Conservation (phyloP, 2,329 filamentous ascomycete species). For the Xylariaceae sp. region DNA sequence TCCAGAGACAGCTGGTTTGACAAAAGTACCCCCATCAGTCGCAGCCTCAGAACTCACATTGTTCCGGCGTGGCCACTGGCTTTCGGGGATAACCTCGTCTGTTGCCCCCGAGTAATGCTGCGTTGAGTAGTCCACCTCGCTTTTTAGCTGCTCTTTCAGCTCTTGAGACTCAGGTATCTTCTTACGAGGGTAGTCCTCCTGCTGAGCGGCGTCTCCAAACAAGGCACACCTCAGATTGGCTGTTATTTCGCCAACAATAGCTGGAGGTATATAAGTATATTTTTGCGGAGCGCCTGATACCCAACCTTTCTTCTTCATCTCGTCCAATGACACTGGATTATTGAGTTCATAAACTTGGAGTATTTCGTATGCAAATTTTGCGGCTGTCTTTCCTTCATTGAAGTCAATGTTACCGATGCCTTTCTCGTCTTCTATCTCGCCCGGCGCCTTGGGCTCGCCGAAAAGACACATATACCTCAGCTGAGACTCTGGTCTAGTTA, state of each 20-base stretch:
- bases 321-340: conserved; percentile 49
- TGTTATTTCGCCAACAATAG: conserved; percentile 53
- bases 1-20: conserved; percentile 22
- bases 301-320: conserved; percentile 55
- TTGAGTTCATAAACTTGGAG: conserved; percentile 59
- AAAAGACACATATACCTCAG: conserved; percentile 59
- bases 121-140: conserved; percentile 42
- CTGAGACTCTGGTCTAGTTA: conserved; percentile 42
- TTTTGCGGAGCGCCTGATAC: conserved; percentile 46
- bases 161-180: conserved; percentile 46
- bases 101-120: conserved; percentile 27
- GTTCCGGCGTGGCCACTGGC: conserved; percentile 27
- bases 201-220: conserved; percentile 36
- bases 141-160: conserved; percentile 48
- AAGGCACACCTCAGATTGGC: conserved; percentile 54
- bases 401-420: conserved; percentile 52
- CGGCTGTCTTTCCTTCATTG: conserved; percentile 38
- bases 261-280: conserved; percentile 53
- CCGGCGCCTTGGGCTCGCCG: conserved; percentile 43
- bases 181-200: conserved; percentile 8
- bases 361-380: conserved; percentile 50
- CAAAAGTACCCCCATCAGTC: conserved; percentile 11
- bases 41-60: conserved; percentile 7
- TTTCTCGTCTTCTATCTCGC: conserved; percentile 41
- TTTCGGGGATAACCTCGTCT: conserved; percentile 34